A percentile compares a stretch with the other conserved stretches of the same genome.
Conservation (phyloP, 1,139 yeast species). For the Candida sanyaensis region DNA sequence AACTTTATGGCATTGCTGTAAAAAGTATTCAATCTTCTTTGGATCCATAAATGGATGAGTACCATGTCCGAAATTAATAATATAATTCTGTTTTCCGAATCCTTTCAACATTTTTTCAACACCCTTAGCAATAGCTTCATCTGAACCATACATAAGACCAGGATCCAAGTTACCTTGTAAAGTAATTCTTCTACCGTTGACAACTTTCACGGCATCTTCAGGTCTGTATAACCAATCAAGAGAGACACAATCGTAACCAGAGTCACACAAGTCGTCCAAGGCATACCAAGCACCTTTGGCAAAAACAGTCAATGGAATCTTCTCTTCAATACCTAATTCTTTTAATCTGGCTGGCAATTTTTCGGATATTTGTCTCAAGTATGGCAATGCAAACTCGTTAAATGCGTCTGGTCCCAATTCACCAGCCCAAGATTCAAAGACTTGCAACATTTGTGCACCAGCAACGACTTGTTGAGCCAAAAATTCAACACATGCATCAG, state of each 20-base stretch:
- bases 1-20: constrained; percentile 82
- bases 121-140: constrained; percentile 74
- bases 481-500: constrained; percentile 90
- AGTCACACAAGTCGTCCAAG: constrained; percentile 75
- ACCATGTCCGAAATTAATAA: constrained; percentile 95
- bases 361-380: constrained; percentile 71
- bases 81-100: constrained; percentile 88
- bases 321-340: constrained; percentile 70
- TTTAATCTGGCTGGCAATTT: constrained; percentile 67
- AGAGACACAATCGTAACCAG: constrained; percentile 88
- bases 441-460: constrained; percentile 97
- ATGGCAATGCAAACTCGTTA: constrained; percentile 85
- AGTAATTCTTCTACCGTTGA: constrained; percentile 72
- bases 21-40: constrained; percentile 78
- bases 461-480: constrained; percentile 94
- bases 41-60: constrained; percentile 98
- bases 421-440: constrained; percentile 98
- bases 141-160: constrained; percentile 88
- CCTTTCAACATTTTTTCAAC: constrained; percentile 87
- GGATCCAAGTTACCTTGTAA: constrained; percentile 97
- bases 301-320: constrained; percentile 85
- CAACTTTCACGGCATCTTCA: constrained; percentile 77
- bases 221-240: constrained; percentile 93
- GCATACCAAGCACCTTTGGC: constrained; percentile 99
- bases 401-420: constrained; percentile 92